These are phyloP conservation scores for Cryptococcus jaspeensis DNA, from an alignment of 1,284 basidiomycete genomes.

Conservation along the genomic window DNA sequence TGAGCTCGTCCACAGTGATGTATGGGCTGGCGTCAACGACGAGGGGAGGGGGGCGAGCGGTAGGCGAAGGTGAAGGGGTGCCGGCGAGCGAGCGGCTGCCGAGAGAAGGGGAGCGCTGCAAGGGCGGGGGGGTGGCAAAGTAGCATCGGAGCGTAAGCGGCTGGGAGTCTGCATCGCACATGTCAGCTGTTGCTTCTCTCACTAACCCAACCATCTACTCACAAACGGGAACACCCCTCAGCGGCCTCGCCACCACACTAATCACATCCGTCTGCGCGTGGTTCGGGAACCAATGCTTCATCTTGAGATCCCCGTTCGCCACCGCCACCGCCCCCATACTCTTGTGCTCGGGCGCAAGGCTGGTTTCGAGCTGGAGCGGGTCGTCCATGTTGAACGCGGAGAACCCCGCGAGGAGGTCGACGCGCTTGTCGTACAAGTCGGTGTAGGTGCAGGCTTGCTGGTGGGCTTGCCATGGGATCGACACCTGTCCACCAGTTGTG, in stretches of 20 bases:
- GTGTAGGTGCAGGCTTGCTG: conserved; percentile 37
- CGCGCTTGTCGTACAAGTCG: conserved; percentile 25
- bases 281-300: conserved; percentile 31
- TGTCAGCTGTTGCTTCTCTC: neutral
- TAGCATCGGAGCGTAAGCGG: conserved; percentile 35
- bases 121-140: conserved; percentile 29
- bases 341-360: conserved; percentile 20
- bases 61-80: neutral
- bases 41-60: conserved; percentile 19
- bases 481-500: conserved; percentile 28
- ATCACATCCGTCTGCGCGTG: conserved; percentile 22
- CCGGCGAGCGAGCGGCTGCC: neutral
- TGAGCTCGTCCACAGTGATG: conserved; percentile 38
- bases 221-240: conserved; percentile 9
- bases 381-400: conserved; percentile 46
- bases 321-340: conserved; percentile 10
- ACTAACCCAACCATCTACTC: conserved; percentile 7
- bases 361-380: conserved; percentile 28
- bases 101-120: no score
- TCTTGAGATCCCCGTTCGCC: conserved; percentile 20
- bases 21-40: conserved; percentile 35
- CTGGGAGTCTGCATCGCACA: conserved; percentile 8
- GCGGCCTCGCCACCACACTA: conserved; percentile 36
- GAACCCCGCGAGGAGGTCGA: conserved; percentile 42
- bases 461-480: conserved; percentile 43